Percentiles rank a stretch among this genome's conserved stretches.
Evolutionary conservation across 148 eudicot genomes (phyloP).

Genomic region (Fagopyrum homotropicum): DNA sequence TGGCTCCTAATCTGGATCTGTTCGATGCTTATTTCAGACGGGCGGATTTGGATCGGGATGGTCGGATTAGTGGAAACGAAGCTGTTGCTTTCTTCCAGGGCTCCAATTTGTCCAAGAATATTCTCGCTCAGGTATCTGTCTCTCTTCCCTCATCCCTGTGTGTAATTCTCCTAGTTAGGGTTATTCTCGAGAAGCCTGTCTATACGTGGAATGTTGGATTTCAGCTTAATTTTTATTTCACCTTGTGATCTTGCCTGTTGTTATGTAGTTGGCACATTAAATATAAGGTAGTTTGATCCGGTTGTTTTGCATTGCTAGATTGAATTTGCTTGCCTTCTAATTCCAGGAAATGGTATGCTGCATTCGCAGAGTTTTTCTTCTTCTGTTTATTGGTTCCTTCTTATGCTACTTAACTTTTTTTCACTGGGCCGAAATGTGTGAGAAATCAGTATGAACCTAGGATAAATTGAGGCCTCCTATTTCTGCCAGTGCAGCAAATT

Average conservation of each 20-base stretch:
- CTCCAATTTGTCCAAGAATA: slow-evolving; percentile 62
- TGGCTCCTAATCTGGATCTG: slow-evolving; percentile 38
- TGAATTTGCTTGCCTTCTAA: neutral
- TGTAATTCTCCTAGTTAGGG: neutral
- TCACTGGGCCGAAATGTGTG: neutral
- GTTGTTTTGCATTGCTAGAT: neutral
- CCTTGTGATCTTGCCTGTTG: neutral
- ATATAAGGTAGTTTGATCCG: neutral
- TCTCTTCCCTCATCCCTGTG: neutral
- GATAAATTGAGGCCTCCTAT: neutral
- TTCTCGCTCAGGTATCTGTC: slow-evolving; percentile 75
- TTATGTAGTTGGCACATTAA: neutral
- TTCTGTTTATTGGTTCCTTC: neutral
- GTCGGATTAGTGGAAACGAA: slow-evolving; percentile 84
- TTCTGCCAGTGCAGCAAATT: neutral
- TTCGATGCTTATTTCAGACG: slow-evolving; percentile 79
- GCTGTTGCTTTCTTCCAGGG: slow-evolving; percentile 85
- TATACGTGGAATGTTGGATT: neutral
- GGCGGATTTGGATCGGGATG: slow-evolving; percentile 94
- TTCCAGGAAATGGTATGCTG: neutral
- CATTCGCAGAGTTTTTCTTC: neutral
- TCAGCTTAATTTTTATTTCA: neutral
- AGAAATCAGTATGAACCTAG: neutral
- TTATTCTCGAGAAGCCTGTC: neutral
- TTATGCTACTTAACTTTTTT: neutral